Evolutionary conservation across 2,329 filamentous ascomycete genomes (phyloP), one percentile per base, ranked within the genome.

Genomic region (Stagonosporopsis vannaccii): DNA sequence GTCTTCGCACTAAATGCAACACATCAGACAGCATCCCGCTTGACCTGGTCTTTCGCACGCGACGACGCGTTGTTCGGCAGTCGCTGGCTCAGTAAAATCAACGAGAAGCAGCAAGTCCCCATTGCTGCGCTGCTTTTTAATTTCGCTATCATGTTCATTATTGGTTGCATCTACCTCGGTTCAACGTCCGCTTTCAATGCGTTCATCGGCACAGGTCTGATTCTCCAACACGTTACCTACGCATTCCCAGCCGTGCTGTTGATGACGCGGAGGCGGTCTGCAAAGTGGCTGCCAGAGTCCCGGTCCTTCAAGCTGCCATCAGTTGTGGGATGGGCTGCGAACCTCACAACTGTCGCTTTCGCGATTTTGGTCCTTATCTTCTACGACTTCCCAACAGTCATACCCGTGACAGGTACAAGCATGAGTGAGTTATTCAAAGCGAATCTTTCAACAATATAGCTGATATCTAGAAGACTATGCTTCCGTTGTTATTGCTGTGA

Each of bases 311-410:
- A 54, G 7, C 19, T 72, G 15, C 61, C 61, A 15, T 46, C 61
- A 3, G 28, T 40, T 1, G 3, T 74, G n/a, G 73, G 71, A 1
- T 74, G 66, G 67, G 42, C 60, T 0, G 61, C 58, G 3, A 75
- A 75, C 49, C 8, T 67, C 2, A 52, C 59, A 0, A 73, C 68
- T 2, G 59, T 75, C 1, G 41, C 43, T 1, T 70, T 69, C 13
- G 60, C 63, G 1, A 23, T 69, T 4, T 32, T 74, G 17, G 62
- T 61, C 13, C 52, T 72, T 6, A 32, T 74, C 6, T 75, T 74
- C 49, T 76, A 71, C 53, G 49, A 62, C 45, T 72, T 76, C 26
- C 72, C 72, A 3, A 58, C 67, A 7, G 47, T 45, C n/a, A 50
- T 65, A 30, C 70, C 70, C 1, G 67, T 69, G 2, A 67, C 59